A percentile compares a stretch with the other conserved stretches of the same genome.
These are phyloP conservation scores for Tetrapyrgos nigripes DNA, from an alignment of 1,284 basidiomycete species.

Conservation along the genomic window DNA sequence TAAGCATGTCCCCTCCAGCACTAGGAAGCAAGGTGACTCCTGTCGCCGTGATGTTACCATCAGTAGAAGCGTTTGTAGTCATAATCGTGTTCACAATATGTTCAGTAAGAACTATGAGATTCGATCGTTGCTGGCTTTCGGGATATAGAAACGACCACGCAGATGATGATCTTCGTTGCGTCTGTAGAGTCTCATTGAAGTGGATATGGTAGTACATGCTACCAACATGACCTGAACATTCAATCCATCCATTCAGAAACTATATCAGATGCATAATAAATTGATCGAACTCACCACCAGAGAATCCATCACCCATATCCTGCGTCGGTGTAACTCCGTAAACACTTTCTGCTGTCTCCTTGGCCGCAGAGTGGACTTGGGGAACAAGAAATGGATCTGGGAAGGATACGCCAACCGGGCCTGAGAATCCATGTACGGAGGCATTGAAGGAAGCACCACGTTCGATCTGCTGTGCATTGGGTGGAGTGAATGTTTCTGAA, in stretches of 20 bases:
- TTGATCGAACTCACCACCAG: constrained; percentile 14
- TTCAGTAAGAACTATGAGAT: background rate
- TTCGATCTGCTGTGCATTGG: too few relatives aligned
- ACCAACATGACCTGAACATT: too few relatives aligned
- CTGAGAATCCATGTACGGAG: too few relatives aligned
- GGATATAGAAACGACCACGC: too few relatives aligned
- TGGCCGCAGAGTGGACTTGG: constrained; percentile 14
- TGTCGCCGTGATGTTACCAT: constrained; percentile 10
- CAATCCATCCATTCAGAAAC: too few relatives aligned
- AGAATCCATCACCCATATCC: constrained; percentile 19
- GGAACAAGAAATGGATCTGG: too few relatives aligned
- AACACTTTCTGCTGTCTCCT: constrained; percentile 10
- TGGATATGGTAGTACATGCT: too few relatives aligned
- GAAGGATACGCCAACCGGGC: too few relatives aligned
- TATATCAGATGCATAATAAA: background rate
- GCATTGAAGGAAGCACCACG: too few relatives aligned
- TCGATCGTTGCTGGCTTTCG: background rate
- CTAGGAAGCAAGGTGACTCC: constrained; percentile 1
- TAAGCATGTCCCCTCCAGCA: background rate
- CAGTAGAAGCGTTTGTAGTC: background rate
- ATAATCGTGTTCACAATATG: constrained; percentile 1
- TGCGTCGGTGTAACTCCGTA: constrained; percentile 16
- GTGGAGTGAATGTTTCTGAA: constrained; percentile 11
- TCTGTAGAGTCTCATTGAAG: too few relatives aligned
- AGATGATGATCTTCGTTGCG: too few relatives aligned